Evolutionary conservation across 345 rosid genomes (phyloP), one percentile per base, ranked within the genome.

Genomic region (Populus nigra): DNA sequence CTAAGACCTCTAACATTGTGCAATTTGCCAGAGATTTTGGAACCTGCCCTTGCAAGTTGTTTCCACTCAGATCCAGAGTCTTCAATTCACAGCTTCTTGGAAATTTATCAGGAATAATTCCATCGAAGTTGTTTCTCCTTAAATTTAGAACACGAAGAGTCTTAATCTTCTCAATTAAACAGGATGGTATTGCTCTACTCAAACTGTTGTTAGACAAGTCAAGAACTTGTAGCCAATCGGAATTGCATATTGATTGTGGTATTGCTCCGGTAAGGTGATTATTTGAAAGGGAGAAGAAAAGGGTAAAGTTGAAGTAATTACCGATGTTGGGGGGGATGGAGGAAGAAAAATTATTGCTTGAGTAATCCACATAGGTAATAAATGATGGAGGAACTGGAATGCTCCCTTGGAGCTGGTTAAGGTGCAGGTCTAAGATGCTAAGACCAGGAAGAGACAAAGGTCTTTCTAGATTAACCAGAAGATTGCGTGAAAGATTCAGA

Each of bases 131-230:
- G 70, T 88, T 88, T 33, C 74, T 39, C 71, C 83, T 69, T 16
- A 88, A 71, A 65, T 84, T 84, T 65, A 85, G 71, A 35, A 84
- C 87, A n/a, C 68, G 78, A 3, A 84, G 78, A 7, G 3, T 35
- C 59, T 47, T 5, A 5, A 41, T 78, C 36, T 12, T 50, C n/a
- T 65, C 71, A 49, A 72, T 72, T 47, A 78, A 49, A 65, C 76
- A 78, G 12, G 27, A 7, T 23, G 88, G 91, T 33, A 90, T 68
- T 0, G 11, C 1, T 31, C 87, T 88, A 18, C 1, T 73, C 76
- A 90, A 79, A 5, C 20, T 41, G 73, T 88, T 90, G 57, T 69
- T 29, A 0, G 93, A 90, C 63, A 81, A 50, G 68, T 81, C 84
- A 38, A 90, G 84, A 11, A 81, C 77, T 71, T 7, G 0, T 5